Conservation (phyloP, 148 eudicot species). For the Rhododendron henanense region DNA sequence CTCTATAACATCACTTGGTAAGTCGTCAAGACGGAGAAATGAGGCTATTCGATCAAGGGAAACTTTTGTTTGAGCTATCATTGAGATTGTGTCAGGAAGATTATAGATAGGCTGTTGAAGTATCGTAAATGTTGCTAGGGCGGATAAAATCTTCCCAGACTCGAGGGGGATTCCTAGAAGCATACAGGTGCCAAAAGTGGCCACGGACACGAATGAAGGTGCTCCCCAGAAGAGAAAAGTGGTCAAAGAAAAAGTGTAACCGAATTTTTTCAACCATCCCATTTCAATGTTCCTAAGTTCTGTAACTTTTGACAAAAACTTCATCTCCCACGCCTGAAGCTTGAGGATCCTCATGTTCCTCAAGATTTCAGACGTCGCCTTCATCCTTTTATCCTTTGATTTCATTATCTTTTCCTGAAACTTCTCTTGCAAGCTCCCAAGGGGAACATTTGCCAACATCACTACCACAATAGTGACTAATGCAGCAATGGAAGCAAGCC, state of each 20-base stretch:
- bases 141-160: conserved; percentile 45
- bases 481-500: conserved; percentile 52
- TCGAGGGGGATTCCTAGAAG: conserved; percentile 44
- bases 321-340: conserved; percentile 61
- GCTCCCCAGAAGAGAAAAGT: conserved; percentile 45
- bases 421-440: conserved; percentile 34
- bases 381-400: conserved; percentile 36
- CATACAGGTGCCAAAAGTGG: conserved; percentile 17
- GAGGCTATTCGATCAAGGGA: conserved; percentile 47
- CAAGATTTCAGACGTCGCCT: no score
- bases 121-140: conserved; percentile 42
- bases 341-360: conserved; percentile 37
- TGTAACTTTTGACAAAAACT: conserved; percentile 42
- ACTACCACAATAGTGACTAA: conserved; percentile 31
- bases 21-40: conserved; percentile 44
- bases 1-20: conserved; percentile 23
- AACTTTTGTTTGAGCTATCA: conserved; percentile 18
- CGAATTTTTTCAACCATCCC: conserved; percentile 40
- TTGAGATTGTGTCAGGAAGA: no score
- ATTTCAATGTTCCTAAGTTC: conserved; percentile 33
- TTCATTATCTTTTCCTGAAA: conserved; percentile 39
- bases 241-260: conserved; percentile 31
- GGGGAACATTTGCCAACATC: conserved; percentile 43
- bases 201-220: conserved; percentile 41
- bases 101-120: conserved; percentile 21